Evolutionary conservation across 2,329 filamentous ascomycete genomes (phyloP).

Genomic region (Monosporascus ibericus): DNA sequence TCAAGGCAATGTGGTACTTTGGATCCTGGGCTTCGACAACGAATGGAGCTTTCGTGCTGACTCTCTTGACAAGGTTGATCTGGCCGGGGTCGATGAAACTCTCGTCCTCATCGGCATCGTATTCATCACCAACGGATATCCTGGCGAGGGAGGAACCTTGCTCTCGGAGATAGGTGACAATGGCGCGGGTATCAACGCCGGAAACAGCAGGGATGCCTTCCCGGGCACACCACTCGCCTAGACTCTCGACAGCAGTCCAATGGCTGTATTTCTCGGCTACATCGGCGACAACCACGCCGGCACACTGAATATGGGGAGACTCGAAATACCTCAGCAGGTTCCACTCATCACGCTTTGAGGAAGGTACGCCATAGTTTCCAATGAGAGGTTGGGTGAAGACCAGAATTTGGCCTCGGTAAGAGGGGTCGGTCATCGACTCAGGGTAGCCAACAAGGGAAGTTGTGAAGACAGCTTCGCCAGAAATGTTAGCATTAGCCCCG

Average conservation of each 20-base stretch:
- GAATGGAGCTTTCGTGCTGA: slow-evolving; percentile 97
- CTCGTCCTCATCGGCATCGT: slow-evolving; percentile 97
- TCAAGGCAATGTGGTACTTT: slow-evolving; percentile 83
- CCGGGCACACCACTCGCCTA: slow-evolving; percentile 89
- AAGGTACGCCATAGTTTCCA: slow-evolving; percentile 97
- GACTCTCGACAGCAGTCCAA: slow-evolving; percentile 94
- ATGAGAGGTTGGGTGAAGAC: slow-evolving; percentile 98
- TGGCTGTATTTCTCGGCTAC: slow-evolving; percentile 93
- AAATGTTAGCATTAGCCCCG: slow-evolving; percentile 92
- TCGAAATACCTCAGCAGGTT: slow-evolving; percentile 97
- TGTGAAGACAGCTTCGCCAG: slow-evolving; percentile 97
- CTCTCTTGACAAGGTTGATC: slow-evolving; percentile 93
- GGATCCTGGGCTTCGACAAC: slow-evolving; percentile 82
- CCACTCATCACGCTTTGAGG: slow-evolving; percentile 73
- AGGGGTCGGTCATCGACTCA: slow-evolving; percentile 86
- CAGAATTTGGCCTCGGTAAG: slow-evolving; percentile 89
- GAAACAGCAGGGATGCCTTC: slow-evolving; percentile 96
- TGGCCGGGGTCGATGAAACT: slow-evolving; percentile 90
- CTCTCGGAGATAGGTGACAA: slow-evolving; percentile 93
- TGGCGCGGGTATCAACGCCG: slow-evolving; percentile 92
- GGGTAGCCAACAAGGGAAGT: slow-evolving; percentile 97
- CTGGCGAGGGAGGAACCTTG: slow-evolving; percentile 92
- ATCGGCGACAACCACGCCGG: slow-evolving; percentile 92
- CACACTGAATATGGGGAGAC: slow-evolving; percentile 94
- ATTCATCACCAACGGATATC: slow-evolving; percentile 94